Evolutionary conservation across 2,329 filamentous ascomycete genomes (phyloP).

Genomic region (Neonectria hederae): DNA sequence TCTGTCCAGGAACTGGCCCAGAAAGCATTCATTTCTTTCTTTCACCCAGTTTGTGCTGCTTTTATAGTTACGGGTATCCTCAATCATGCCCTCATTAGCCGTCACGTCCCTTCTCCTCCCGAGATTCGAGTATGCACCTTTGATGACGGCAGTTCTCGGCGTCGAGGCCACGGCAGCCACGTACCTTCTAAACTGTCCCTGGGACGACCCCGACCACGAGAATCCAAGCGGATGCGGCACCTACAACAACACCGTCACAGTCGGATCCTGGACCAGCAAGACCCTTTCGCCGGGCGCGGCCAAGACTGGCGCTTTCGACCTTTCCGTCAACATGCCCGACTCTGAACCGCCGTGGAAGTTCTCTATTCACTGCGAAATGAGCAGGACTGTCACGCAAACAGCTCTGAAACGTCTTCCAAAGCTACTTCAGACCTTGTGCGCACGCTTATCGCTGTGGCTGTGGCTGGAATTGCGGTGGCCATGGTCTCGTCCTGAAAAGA

Average conservation of each 20-base stretch:
- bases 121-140: background rate
- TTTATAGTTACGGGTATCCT: background rate
- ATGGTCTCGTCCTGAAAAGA: background rate
- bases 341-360: constrained; percentile 1
- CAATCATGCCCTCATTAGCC: constrained; percentile 15
- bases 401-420: constrained; percentile 2
- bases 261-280: constrained; percentile 27
- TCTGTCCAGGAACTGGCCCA: no score
- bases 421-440: background rate
- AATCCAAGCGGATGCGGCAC: constrained; percentile 6
- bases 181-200: constrained; percentile 20
- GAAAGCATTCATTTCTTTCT: background rate
- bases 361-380: constrained; percentile 21
- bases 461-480: constrained; percentile 3
- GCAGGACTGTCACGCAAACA: background rate
- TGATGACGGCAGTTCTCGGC: constrained; percentile 15
- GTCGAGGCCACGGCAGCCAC: constrained; percentile 19
- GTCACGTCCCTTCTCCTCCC: constrained; percentile 14
- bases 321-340: background rate
- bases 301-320: constrained; percentile 12
- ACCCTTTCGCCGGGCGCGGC: constrained; percentile 16
- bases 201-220: background rate
- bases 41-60: background rate
- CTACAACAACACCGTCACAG: constrained; percentile 4
- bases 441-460: background rate